These are phyloP conservation scores for Coniochaeta hoffmannii DNA, from an alignment of 2,329 filamentous ascomycete species.

Conservation along the genomic window DNA sequence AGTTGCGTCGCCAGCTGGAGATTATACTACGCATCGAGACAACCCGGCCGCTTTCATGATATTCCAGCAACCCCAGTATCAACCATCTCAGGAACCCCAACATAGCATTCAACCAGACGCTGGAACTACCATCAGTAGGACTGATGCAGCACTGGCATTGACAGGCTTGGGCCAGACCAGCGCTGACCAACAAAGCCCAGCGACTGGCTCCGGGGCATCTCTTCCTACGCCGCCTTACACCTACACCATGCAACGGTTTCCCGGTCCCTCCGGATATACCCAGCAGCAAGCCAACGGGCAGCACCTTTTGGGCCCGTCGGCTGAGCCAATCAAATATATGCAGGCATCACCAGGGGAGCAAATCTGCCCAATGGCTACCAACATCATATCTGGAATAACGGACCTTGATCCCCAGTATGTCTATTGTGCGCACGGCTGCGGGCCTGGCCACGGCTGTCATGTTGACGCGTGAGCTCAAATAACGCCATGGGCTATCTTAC, in stretches of 20 bases:
- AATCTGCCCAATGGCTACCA: slow-evolving; percentile 9
- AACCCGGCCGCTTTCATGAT: background rate
- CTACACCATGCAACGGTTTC: background rate
- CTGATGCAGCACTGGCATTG: background rate
- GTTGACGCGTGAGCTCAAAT: slow-evolving; percentile 4
- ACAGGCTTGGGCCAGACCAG: background rate
- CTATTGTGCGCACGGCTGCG: slow-evolving; percentile 6
- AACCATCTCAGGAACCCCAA: too few species aligned
- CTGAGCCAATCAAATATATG: background rate
- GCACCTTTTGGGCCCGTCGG: background rate
- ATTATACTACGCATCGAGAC: background rate
- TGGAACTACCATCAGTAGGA: background rate
- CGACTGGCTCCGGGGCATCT: background rate
- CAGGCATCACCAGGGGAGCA: background rate
- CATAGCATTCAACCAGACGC: background rate
- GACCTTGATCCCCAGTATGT: slow-evolving; percentile 6
- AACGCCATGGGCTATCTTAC: slow-evolving; percentile 3
- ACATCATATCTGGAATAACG: slow-evolving; percentile 10
- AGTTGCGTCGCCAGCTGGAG: background rate
- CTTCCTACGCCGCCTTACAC: background rate
- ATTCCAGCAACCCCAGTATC: background rate
- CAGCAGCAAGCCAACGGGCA: background rate
- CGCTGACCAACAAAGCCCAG: background rate
- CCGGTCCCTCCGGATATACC: background rate
- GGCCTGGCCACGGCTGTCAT: slow-evolving; percentile 6